These are phyloP conservation scores for Aspergillus floridensis DNA, from an alignment of 2,329 filamentous ascomycete genomes.

Conservation along the genomic window DNA sequence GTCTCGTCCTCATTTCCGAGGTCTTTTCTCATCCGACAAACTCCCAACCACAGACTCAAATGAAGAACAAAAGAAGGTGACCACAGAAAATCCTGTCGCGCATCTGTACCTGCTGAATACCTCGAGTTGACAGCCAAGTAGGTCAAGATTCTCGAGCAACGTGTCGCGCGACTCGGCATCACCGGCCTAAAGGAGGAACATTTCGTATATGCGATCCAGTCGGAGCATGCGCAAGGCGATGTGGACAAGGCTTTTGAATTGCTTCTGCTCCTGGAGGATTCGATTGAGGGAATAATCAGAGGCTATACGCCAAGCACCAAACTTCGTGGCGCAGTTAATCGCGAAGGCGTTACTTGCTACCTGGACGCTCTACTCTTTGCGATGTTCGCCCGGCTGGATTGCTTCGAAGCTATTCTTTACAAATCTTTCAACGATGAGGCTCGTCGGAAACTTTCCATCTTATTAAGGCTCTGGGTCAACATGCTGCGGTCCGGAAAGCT, in stretches of 20 bases:
- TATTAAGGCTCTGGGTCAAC: constrained; percentile 90
- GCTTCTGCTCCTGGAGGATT: constrained; percentile 74
- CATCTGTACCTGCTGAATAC: neutral
- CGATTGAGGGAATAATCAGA: constrained; percentile 73
- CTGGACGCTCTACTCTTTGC: constrained; percentile 87
- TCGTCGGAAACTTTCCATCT: constrained; percentile 69
- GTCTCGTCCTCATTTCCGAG: constrained; percentile 28
- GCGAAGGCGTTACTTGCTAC: constrained; percentile 87
- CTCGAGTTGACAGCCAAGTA: constrained; percentile 24
- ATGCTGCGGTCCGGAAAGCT: constrained; percentile 80
- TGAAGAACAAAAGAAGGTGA: constrained; percentile 38
- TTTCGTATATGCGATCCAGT: constrained; percentile 59
- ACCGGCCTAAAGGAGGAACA: constrained; percentile 61
- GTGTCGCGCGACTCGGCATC: constrained; percentile 54
- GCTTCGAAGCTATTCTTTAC: constrained; percentile 89
- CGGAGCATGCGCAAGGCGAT: constrained; percentile 66
- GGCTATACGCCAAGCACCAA: constrained; percentile 69
- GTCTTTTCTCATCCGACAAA: constrained; percentile 32
- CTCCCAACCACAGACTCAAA: constrained; percentile 18
- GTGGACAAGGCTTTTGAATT: constrained; percentile 72
- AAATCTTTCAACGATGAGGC: constrained; percentile 71
- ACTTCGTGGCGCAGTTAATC: constrained; percentile 83
- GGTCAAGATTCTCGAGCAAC: constrained; percentile 54
- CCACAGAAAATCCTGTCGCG: neutral
- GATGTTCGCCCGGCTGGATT: constrained; percentile 89